Evolutionary conservation across 2,329 filamentous ascomycete genomes (phyloP), one percentile per base, ranked within the genome.

Genomic region (Tolypocladium album): DNA sequence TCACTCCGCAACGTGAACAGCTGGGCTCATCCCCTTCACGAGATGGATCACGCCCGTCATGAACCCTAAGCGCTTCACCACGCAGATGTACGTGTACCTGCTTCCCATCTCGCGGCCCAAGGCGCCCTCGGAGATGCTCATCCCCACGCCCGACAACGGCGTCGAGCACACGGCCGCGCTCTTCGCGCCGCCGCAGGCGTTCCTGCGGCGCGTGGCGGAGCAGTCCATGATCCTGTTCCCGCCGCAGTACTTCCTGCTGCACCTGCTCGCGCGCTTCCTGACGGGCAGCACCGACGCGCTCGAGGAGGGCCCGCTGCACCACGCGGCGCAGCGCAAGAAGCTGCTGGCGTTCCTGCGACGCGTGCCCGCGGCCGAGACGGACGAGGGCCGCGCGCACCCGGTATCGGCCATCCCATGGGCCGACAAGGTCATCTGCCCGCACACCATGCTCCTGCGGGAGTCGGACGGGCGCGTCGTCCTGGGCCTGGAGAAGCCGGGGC

Each of bases 81-180:
- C 93, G 0, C 92, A 97, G 71, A 97, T 97, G 93, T 99, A 97
- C 74, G 73, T 97, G 13, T 96, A 96, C 74, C 87, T 95, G 73
- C 80, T 97, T 3, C 92, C 92, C 0, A 74, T 72, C 1, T 67
- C 67, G 58, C 64, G 63, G 17, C 58, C 87, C 13, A 72, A 74
- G n/a, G 62, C 64, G 7, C 68, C 74, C 2, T 70, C 73, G 3
- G 82, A 81, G 68, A 84, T 80, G 64, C 78, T 82, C 66, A 79
- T 90, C 56, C 88, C 88, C 38, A 82, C 84, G 2, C 88, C 92
- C 2, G 90, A 93, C 67, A 88, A 88, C 31, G 82, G 82, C 20
- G 64, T 81, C 6, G 81, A 84, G 64, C 80, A 84, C 62, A 93
- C 90, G 1, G 87, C 90, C 5, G 91, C 93, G 0, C 80, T 82